Conservation (phyloP, 2,329 filamentous ascomycete genomes). For the Cladorrhinum sp. region DNA sequence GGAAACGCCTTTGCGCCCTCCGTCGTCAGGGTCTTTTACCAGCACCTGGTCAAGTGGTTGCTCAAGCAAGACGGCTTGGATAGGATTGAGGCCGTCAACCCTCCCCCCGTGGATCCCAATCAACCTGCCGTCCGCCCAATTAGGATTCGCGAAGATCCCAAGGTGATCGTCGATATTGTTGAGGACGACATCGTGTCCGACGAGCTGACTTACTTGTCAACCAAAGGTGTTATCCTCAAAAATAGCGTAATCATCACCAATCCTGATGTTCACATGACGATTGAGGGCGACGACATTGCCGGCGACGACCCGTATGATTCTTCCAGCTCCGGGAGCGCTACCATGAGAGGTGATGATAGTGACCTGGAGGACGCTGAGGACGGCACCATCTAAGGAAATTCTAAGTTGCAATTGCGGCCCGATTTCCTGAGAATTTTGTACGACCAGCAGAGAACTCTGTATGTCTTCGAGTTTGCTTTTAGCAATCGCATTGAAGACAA, state of each 20-base stretch:
- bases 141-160: neutral
- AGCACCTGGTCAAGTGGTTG: slow-evolving; percentile 47
- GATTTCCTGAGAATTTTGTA: too few relatives aligned
- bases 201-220: neutral
- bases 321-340: neutral
- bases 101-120: neutral
- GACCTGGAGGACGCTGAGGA: neutral
- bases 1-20: slow-evolving; percentile 75
- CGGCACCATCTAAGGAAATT: neutral
- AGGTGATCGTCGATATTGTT: neutral
- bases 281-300: neutral
- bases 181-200: neutral
- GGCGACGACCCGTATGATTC: neutral
- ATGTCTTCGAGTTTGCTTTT: too few relatives aligned
- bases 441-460: too few relatives aligned
- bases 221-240: neutral
- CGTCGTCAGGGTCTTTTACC: slow-evolving; percentile 49
- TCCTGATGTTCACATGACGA: neutral
- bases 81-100: neutral
- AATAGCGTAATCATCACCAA: neutral
- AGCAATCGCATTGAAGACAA: too few relatives aligned
- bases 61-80: slow-evolving; percentile 41
- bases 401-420: too few relatives aligned
- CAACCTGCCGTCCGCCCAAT: neutral
- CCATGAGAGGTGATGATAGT: neutral